Evolutionary conservation across 2,329 filamentous ascomycete species (phyloP).

Genomic region (Monilinia aucupariae): DNA sequence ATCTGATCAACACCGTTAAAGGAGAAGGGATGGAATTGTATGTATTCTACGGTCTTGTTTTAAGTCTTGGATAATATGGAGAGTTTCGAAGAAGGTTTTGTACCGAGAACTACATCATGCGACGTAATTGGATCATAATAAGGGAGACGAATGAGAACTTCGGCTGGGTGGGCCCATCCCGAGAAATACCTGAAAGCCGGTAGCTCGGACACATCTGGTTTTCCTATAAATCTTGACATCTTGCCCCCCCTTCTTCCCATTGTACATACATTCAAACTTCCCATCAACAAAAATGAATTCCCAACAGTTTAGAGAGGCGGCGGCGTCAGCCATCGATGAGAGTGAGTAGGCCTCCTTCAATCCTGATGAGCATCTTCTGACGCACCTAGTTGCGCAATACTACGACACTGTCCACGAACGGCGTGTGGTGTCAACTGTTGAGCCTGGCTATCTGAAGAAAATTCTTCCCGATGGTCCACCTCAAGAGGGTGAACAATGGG

Average conservation of each 20-base stretch:
- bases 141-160: too few relatives aligned
- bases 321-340: constrained; percentile 73
- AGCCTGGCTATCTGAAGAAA: constrained; percentile 79
- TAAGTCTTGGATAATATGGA: too few relatives aligned
- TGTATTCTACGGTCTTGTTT: too few relatives aligned
- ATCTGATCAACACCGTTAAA: too few relatives aligned
- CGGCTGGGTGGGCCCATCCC: too few relatives aligned
- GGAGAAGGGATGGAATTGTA: too few relatives aligned
- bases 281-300: constrained; percentile 58
- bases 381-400: constrained; percentile 68
- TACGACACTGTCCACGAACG: constrained; percentile 68
- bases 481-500: constrained; percentile 66
- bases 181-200: neutral
- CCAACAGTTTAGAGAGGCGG: constrained; percentile 70
- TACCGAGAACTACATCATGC: too few relatives aligned
- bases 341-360: constrained; percentile 48
- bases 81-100: too few relatives aligned
- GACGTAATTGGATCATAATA: too few relatives aligned
- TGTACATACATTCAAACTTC: neutral
- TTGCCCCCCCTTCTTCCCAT: neutral
- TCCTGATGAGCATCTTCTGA: constrained; percentile 15
- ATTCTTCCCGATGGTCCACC: constrained; percentile 66
- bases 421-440: constrained; percentile 69
- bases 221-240: neutral
- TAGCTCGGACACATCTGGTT: too few relatives aligned